A percentile compares a stretch with the other conserved stretches of the same genome.
phyloP scores from a whole-genome alignment of 2,329 filamentous ascomycete genomes.

The Botrytis porri region DNA sequence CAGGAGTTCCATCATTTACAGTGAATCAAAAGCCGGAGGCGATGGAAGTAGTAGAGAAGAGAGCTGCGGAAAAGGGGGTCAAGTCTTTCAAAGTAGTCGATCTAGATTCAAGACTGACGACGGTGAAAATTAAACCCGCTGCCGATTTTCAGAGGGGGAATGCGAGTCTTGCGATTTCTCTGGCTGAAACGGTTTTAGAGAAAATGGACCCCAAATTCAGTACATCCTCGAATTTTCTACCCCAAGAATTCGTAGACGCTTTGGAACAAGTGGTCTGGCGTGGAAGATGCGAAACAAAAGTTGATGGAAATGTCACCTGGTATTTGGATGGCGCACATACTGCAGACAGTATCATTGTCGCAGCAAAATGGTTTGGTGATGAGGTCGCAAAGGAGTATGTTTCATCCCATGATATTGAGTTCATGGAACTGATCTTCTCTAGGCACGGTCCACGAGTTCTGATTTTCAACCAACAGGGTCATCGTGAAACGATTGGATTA shows the following conservation, averaged over 20 bases:
- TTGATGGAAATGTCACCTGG: conserved; percentile 65
- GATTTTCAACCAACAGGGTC: conserved; percentile 84
- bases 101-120: conserved; percentile 46
- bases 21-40: conserved; percentile 50
- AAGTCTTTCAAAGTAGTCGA: conserved; percentile 45
- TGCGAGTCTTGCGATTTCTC: conserved; percentile 49
- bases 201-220: conserved; percentile 42
- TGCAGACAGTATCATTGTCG: conserved; percentile 79
- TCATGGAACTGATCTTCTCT: neutral
- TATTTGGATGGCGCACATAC: conserved; percentile 94
- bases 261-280: conserved; percentile 73
- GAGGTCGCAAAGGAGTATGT: conserved; percentile 40
- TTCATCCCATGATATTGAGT: neutral
- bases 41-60: conserved; percentile 45
- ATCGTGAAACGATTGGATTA: conserved; percentile 45
- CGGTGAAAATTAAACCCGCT: conserved; percentile 49
- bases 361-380: conserved; percentile 75
- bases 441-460: conserved; percentile 51
- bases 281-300: conserved; percentile 69
- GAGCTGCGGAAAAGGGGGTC: conserved; percentile 54
- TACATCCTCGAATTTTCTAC: conserved; percentile 35
- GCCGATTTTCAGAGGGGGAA: conserved; percentile 60
- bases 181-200: conserved; percentile 50
- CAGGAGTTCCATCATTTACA: conserved; percentile 55
- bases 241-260: conserved; percentile 65